Percentiles rank a stretch among this genome's conserved stretches.
Conservation (phyloP, 176 grass and related monocot species). For the Raddia guianensis region DNA sequence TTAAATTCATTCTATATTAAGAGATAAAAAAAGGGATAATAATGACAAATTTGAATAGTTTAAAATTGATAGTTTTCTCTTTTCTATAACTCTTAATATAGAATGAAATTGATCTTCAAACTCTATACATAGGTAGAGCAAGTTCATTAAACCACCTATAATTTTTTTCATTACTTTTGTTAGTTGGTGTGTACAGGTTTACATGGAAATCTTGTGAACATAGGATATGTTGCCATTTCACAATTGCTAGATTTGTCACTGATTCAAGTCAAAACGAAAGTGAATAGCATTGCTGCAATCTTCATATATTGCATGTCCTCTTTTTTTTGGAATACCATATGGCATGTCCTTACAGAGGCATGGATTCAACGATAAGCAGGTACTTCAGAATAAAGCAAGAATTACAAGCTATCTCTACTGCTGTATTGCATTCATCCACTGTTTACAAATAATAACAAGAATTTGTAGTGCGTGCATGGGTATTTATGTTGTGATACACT, state of each 20-base stretch:
- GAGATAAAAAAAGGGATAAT: too few species aligned
- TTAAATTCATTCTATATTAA: too few species aligned
- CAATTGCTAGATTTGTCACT: not conserved
- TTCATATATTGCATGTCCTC: not conserved
- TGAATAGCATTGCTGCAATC: not conserved
- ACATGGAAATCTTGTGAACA: too few species aligned
- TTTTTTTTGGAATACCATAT: conserved; percentile 6
- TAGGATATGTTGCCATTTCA: not conserved
- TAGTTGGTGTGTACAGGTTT: too few species aligned
- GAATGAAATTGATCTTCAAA: too few species aligned
- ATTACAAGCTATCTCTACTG: conserved; percentile 27
- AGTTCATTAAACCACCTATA: too few species aligned
- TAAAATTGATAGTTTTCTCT: too few species aligned
- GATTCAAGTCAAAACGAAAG: not conserved
- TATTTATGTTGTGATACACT: not conserved
- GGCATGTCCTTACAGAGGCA: not conserved
- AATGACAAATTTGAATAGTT: too few species aligned
- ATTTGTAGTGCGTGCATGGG: not conserved
- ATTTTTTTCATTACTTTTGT: too few species aligned
- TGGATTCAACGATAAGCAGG: not conserved
- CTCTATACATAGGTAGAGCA: too few species aligned
- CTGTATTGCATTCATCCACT: conserved; percentile 3
- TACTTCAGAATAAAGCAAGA: conserved; percentile 21
- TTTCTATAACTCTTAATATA: not conserved
- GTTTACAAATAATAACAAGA: conserved; percentile 11